Conservation (phyloP, 257 asterid genomes). For the Ophiorrhiza pumila region DNA sequence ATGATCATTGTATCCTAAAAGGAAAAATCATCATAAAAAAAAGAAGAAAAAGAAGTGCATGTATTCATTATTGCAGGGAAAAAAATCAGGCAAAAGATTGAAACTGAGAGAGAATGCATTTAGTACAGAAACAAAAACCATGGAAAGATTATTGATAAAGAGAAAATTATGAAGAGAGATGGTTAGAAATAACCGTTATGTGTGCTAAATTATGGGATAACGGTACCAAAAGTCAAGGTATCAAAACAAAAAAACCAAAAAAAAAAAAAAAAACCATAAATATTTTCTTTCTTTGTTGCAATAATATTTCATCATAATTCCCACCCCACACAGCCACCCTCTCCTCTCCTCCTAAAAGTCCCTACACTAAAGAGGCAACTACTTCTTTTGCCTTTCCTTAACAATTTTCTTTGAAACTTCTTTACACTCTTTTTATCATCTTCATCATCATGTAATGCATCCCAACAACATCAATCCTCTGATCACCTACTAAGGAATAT, state of each 20-base stretch:
- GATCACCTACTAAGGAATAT: not conserved
- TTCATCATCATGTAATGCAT: not conserved
- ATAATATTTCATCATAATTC: not conserved
- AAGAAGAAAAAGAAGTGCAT: not conserved
- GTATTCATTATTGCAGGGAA: not conserved
- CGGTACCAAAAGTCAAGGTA: constrained; percentile 31
- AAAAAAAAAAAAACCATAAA: constrained; percentile 2
- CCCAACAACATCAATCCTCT: constrained; percentile 5
- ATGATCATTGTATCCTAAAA: too few species aligned
- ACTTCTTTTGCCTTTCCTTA: not conserved
- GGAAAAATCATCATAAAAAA: too few species aligned
- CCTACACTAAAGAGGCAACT: not conserved
- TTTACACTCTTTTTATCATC: not conserved
- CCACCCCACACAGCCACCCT: not conserved
- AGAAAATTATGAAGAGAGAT: constrained; percentile 11
- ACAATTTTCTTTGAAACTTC: too few species aligned
- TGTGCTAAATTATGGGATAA: constrained; percentile 29
- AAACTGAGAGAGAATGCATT: constrained; percentile 10
- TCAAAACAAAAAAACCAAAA: too few species aligned
- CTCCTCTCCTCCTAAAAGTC: too few species aligned
- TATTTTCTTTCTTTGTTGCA: not conserved
- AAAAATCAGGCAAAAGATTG: constrained; percentile 23
- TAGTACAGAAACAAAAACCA: constrained; percentile 4
- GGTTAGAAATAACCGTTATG: constrained; percentile 10
- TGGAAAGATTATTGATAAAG: not conserved